These are phyloP conservation scores for Syzygium jambos DNA, from an alignment of 345 rosid genomes.

Conservation along the genomic window DNA sequence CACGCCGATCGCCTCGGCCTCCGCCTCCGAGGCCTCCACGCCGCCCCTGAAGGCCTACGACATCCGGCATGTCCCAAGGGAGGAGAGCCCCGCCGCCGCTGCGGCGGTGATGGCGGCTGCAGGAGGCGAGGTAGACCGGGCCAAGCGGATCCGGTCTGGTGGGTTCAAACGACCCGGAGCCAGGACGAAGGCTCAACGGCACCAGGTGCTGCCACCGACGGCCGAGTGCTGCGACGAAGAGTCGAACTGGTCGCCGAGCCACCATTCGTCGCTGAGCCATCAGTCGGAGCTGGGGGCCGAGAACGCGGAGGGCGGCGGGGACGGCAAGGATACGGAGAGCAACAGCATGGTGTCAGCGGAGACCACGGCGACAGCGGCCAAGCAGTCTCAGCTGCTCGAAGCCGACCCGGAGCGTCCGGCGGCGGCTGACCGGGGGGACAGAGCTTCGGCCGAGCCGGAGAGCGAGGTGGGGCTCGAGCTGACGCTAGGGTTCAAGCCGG, in stretches of 20 bases:
- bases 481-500: slow-evolving; percentile 44
- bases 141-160: slow-evolving; percentile 15
- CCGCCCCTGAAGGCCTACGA: slow-evolving; percentile 71
- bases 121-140: not conserved
- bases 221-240: slow-evolving; percentile 8
- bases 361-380: slow-evolving; percentile 13
- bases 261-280: slow-evolving; percentile 81
- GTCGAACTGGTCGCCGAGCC: slow-evolving; percentile 51
- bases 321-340: slow-evolving; percentile 32
- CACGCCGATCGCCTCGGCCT: slow-evolving; percentile 31
- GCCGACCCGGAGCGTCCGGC: slow-evolving; percentile 12
- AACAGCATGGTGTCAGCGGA: slow-evolving; percentile 61
- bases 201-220: not conserved
- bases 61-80: slow-evolving; percentile 71
- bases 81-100: slow-evolving; percentile 41
- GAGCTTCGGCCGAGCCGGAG: not conserved
- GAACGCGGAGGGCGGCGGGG: slow-evolving; percentile 11
- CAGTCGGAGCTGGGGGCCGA: slow-evolving; percentile 50
- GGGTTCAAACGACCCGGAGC: slow-evolving; percentile 32
- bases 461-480: slow-evolving; percentile 41
- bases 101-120: not conserved
- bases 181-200: slow-evolving; percentile 15
- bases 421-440: not conserved
- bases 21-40: slow-evolving; percentile 36
- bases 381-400: slow-evolving; percentile 12